Percentiles rank a stretch among this genome's conserved stretches.
Conservation (phyloP, 352 stramenopile species). For the Phytophthora europaea region DNA sequence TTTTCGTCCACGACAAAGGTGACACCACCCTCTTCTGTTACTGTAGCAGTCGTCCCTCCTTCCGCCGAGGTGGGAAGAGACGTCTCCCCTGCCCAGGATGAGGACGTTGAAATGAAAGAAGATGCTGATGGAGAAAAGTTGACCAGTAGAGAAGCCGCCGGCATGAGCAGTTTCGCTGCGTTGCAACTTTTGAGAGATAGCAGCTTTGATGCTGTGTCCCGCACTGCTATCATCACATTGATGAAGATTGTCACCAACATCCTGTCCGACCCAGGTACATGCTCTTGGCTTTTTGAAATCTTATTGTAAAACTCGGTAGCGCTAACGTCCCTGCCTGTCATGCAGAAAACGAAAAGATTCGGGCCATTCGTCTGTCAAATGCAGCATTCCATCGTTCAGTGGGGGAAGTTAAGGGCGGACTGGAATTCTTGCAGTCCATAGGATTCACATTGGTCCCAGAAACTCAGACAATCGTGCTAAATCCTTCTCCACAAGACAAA, state of each 20-base stretch:
- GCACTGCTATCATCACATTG: slow-evolving; percentile 67
- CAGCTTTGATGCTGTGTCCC: slow-evolving; percentile 82
- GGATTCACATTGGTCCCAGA: slow-evolving; percentile 70
- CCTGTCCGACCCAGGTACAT: slow-evolving; percentile 78
- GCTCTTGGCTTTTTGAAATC: not conserved
- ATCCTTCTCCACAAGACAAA: slow-evolving; percentile 30
- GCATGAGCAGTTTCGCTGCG: slow-evolving; percentile 65
- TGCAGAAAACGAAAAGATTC: slow-evolving; percentile 85
- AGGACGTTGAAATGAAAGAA: slow-evolving; percentile 70
- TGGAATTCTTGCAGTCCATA: slow-evolving; percentile 77
- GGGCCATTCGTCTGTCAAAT: slow-evolving; percentile 85
- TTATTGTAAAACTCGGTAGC: not conserved
- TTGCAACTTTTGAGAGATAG: slow-evolving; percentile 79
- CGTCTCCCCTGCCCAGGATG: slow-evolving; percentile 1
- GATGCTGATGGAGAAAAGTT: slow-evolving; percentile 2
- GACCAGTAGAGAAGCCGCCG: not conserved
- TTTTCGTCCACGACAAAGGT: slow-evolving; percentile 15
- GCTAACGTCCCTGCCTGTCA: not conserved
- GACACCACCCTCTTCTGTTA: not conserved
- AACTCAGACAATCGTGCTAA: slow-evolving; percentile 60
- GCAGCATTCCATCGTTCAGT: slow-evolving; percentile 78
- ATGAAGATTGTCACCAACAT: slow-evolving; percentile 92
- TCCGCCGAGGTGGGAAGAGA: not conserved
- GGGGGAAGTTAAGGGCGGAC: slow-evolving; percentile 67
- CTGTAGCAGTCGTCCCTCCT: not conserved